Evolutionary conservation across 2,329 filamentous ascomycete species (phyloP).

Genomic region (Verticillium longisporum): DNA sequence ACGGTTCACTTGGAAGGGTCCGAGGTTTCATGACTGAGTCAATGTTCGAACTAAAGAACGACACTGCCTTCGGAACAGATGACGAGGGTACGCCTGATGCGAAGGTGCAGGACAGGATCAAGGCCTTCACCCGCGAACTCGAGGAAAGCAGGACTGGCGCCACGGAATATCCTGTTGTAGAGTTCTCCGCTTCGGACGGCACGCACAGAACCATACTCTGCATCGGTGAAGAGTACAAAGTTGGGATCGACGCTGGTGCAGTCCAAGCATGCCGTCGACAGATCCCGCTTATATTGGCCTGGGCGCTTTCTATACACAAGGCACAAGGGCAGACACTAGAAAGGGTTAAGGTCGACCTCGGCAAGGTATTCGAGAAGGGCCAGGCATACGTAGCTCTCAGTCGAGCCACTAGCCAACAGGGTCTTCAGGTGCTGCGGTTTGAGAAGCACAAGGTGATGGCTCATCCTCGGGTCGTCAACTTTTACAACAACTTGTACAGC

Average conservation of each 20-base stretch:
- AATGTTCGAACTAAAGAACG: slow-evolving; percentile 26
- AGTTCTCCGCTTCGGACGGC: slow-evolving; percentile 75
- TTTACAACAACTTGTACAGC: slow-evolving; percentile 77
- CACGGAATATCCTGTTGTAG: slow-evolving; percentile 71
- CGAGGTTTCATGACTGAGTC: slow-evolving; percentile 61
- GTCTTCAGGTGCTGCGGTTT: slow-evolving; percentile 82
- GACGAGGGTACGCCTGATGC: slow-evolving; percentile 32
- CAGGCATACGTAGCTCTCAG: slow-evolving; percentile 96
- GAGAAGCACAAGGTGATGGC: slow-evolving; percentile 91
- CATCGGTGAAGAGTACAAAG: slow-evolving; percentile 87
- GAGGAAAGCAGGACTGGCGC: slow-evolving; percentile 28
- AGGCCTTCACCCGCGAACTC: slow-evolving; percentile 35
- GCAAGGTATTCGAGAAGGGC: slow-evolving; percentile 90
- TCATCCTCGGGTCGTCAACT: slow-evolving; percentile 75
- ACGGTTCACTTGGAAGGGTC: slow-evolving; percentile 86
- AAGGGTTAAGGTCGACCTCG: slow-evolving; percentile 88
- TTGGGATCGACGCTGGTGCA: slow-evolving; percentile 92
- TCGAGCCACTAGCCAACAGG: slow-evolving; percentile 80
- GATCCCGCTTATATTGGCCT: slow-evolving; percentile 85
- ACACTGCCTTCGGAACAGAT: slow-evolving; percentile 30
- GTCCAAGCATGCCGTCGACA: slow-evolving; percentile 81
- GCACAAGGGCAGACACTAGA: slow-evolving; percentile 93
- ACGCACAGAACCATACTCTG: slow-evolving; percentile 71
- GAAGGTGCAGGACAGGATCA: slow-evolving; percentile 51
- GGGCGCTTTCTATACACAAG: slow-evolving; percentile 97